A percentile compares a stretch with the other conserved stretches of the same genome.
Conservation (phyloP, 371 early-diverging fungal species). For the Zychaea mexicana region DNA sequence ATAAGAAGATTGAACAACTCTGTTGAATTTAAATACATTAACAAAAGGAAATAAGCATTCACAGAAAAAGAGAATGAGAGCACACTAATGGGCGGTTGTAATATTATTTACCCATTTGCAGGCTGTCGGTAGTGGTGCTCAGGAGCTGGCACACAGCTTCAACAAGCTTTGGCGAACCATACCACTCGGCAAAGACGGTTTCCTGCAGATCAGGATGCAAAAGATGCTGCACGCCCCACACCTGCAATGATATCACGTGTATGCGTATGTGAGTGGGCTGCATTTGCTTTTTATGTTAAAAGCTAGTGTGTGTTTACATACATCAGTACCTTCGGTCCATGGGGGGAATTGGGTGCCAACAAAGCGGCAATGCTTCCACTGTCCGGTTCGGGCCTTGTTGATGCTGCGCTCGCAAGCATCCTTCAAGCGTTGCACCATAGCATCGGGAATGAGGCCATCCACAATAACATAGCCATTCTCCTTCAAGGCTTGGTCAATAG, state of each 20-base stretch:
- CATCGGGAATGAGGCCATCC: slow-evolving; percentile 45
- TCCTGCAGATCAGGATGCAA: slow-evolving; percentile 53
- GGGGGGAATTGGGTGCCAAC: slow-evolving; percentile 62
- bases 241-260: not conserved
- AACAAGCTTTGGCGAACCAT: slow-evolving; percentile 40
- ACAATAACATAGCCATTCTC: slow-evolving; percentile 57
- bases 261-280: no score
- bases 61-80: not conserved
- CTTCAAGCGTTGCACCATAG: slow-evolving; percentile 35
- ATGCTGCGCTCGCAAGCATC: slow-evolving; percentile 55
- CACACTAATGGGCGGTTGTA: no score
- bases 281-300: no score
- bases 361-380: slow-evolving; percentile 52
- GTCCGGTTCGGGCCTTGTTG: slow-evolving; percentile 42
- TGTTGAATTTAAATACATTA: slow-evolving; percentile 9
- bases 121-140: slow-evolving; percentile 32
- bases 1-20: slow-evolving; percentile 60
- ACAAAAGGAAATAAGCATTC: not conserved
- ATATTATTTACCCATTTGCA: slow-evolving; percentile 44
- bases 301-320: slow-evolving; percentile 14
- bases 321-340: slow-evolving; percentile 56
- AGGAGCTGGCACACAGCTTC: slow-evolving; percentile 49
- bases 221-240: slow-evolving; percentile 58
- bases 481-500: slow-evolving; percentile 42
- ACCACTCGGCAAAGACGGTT: slow-evolving; percentile 54